phyloP scores from a whole-genome alignment of 2,329 filamentous ascomycete species.

The Paecilomyces dactylethromorphus region DNA sequence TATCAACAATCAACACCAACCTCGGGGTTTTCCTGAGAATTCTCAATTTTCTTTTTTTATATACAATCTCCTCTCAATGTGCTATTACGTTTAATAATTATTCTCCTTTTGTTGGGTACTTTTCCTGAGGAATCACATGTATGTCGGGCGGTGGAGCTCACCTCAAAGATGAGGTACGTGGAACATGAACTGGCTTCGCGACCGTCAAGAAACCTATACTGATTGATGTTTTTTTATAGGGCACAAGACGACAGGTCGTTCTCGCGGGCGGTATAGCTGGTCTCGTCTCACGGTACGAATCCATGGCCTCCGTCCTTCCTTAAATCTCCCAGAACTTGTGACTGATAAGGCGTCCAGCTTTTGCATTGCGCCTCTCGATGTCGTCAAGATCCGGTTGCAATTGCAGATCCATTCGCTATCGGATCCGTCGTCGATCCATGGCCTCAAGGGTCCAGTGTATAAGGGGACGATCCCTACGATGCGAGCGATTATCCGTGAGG shows the following conservation, averaged over 20 bases:
- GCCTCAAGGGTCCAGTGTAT: constrained; percentile 45
- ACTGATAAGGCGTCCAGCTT: constrained; percentile 55
- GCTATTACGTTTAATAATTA: background rate
- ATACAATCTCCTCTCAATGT: constrained; percentile 5
- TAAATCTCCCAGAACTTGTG: background rate
- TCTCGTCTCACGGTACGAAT: constrained; percentile 69
- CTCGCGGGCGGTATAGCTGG: constrained; percentile 67
- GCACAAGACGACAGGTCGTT: constrained; percentile 60
- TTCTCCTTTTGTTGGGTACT: constrained; percentile 1
- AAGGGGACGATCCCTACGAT: constrained; percentile 73
- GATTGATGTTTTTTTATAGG: constrained; percentile 36
- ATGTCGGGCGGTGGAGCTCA: constrained; percentile 59
- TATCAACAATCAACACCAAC: background rate
- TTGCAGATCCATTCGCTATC: constrained; percentile 81
- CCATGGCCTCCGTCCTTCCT: background rate
- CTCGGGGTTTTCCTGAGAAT: background rate
- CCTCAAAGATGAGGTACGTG: constrained; percentile 61
- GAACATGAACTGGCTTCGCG: background rate
- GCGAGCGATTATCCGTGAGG: constrained; percentile 66
- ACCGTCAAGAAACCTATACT: background rate
- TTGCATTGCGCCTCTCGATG: constrained; percentile 89
- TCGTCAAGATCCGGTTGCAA: constrained; percentile 96
- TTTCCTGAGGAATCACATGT: constrained; percentile 38
- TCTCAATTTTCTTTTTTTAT: background rate
- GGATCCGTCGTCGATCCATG: constrained; percentile 58